These are phyloP conservation scores for Verticillium nubilum DNA, from an alignment of 2,329 filamentous ascomycete genomes.

Conservation along the genomic window DNA sequence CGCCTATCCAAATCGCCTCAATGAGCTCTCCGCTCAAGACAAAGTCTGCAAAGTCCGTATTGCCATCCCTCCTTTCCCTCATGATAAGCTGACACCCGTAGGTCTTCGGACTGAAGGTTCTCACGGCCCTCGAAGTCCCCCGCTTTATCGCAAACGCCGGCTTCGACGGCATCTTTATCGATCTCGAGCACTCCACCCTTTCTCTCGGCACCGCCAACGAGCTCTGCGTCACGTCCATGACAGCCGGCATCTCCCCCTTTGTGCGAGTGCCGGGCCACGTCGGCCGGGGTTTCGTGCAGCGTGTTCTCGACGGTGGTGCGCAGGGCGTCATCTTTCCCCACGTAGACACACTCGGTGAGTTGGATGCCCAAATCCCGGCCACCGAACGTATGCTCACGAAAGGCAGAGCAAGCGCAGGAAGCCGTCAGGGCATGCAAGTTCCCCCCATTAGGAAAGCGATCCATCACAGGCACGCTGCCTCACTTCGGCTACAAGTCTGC, in stretches of 20 bases:
- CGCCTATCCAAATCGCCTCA: neutral
- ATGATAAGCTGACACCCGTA: neutral
- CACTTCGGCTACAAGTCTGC: constrained; percentile 13
- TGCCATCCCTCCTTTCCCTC: neutral
- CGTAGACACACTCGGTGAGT: constrained; percentile 14
- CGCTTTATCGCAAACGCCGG: constrained; percentile 12
- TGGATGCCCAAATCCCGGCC: neutral
- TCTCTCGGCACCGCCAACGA: constrained; percentile 18
- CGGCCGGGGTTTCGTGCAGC: constrained; percentile 21
- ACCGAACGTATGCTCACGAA: neutral
- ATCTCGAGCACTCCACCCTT: constrained; percentile 26
- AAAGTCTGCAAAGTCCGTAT: neutral
- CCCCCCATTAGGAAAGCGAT: constrained; percentile 18
- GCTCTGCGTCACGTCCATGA: constrained; percentile 17
- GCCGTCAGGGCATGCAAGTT: constrained; percentile 17
- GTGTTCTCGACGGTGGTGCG: constrained; percentile 24
- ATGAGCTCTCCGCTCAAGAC: neutral
- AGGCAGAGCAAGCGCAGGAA: constrained; percentile 14
- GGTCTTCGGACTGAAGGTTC: neutral
- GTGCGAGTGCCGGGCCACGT: constrained; percentile 24
- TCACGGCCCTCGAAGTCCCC: neutral
- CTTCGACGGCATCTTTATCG: constrained; percentile 27
- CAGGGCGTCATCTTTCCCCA: constrained; percentile 22
- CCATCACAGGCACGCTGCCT: constrained; percentile 15
- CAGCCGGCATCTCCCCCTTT: constrained; percentile 22